Base-by-base conservation (phyloP, 495 filamentous ascomycete species). In the Friedmanniomyces endolithicus region DNA sequence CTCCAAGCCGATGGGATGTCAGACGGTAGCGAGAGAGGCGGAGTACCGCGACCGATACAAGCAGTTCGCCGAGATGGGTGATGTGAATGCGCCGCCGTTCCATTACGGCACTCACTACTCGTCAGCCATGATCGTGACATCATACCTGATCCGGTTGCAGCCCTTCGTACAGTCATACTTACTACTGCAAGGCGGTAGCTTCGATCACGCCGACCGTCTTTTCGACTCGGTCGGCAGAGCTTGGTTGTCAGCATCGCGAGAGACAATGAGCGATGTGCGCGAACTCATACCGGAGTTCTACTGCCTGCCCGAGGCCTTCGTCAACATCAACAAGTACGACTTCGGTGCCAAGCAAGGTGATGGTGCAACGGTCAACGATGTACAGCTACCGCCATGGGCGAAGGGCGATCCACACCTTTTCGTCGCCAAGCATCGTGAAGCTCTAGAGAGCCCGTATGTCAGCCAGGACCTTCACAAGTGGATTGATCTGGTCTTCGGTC, bases 21-120 rank as follows among this genome's bases (percentile, higher is more conserved):
- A 98, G 65, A 86, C 81, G 6, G 66, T 75, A 6, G 75, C 80
- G 34, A 78, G 92, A 54, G 83, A 88, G 57, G 72, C 75, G 0
- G 86, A 87, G 12, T 94, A 92, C 63, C 76, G 77, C 37, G 86
- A 90, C 55, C 76, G 88, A 37, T 97, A 94, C 67, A 79, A 84
- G 53, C 83, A 83, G 22, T 86, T 98, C 69, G 85, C 85, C 11
- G 92, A 97, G 65, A 94, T 97, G 78, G 87, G 83, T 39, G 90
- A 92, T 62, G 73, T 80, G 9, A 78, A 78, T 34, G 71, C 78
- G 11, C 84, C 84, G 16, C 84, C 94, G 2, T 98, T 96, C 65
- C 94, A 98, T 67, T 97, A 96, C 64, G 92, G 92, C 39, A 98
- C 92, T 6, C 92, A 98, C 65, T 98, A 97, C 68, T 97, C 94